phyloP scores from a whole-genome alignment of 2,329 filamentous ascomycete species.

The Cladobotryum protrusum region DNA sequence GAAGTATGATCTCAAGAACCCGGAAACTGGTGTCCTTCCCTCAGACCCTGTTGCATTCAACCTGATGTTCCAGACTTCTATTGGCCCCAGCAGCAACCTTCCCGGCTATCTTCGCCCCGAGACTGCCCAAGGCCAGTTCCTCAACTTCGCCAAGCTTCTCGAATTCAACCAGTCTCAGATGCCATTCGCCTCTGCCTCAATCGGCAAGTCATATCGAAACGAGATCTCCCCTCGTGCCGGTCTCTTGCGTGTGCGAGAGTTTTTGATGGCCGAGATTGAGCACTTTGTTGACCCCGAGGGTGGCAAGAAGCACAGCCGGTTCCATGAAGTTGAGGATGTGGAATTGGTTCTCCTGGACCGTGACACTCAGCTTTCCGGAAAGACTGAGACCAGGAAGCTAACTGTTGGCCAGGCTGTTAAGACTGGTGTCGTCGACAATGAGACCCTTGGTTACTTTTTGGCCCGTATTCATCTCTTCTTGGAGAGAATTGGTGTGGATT shows the following conservation, averaged over 20 bases:
- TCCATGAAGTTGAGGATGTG: slow-evolving; percentile 75
- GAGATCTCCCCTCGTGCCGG: slow-evolving; percentile 93
- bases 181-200: slow-evolving; percentile 94
- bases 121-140: slow-evolving; percentile 95
- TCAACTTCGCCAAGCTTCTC: slow-evolving; percentile 93
- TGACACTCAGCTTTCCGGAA: slow-evolving; percentile 77
- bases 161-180: slow-evolving; percentile 94
- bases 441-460: slow-evolving; percentile 96
- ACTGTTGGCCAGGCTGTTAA: slow-evolving; percentile 82
- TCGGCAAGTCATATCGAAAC: slow-evolving; percentile 97
- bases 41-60: slow-evolving; percentile 87
- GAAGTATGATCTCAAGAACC: slow-evolving; percentile 89
- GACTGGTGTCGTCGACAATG: slow-evolving; percentile 82
- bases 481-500: slow-evolving; percentile 78
- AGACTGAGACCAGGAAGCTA: slow-evolving; percentile 67
- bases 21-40: slow-evolving; percentile 68
- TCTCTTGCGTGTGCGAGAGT: slow-evolving; percentile 89
- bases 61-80: slow-evolving; percentile 96
- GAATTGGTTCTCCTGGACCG: slow-evolving; percentile 81
- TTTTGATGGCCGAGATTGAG: slow-evolving; percentile 98
- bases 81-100: slow-evolving; percentile 84
- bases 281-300: slow-evolving; percentile 93
- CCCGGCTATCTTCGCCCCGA: slow-evolving; percentile 85
- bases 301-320: slow-evolving; percentile 90
- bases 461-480: slow-evolving; percentile 91